phyloP scores from a whole-genome alignment of 257 asterid species.

The Oldenlandia corymbosa region DNA sequence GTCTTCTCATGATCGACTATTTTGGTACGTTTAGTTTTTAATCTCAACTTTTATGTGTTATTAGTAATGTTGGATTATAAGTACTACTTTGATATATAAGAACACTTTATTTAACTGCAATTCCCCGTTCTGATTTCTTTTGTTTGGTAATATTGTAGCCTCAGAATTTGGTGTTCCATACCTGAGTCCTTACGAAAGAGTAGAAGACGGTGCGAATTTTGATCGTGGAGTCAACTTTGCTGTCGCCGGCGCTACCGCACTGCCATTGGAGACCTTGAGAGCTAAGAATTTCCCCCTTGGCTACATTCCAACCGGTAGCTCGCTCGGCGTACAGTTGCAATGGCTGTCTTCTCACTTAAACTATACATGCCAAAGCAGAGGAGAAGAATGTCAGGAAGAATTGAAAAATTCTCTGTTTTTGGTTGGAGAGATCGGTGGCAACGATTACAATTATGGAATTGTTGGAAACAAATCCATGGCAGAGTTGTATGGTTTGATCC shows the following conservation, averaged over 20 bases:
- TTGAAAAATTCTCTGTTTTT: constrained; percentile 23
- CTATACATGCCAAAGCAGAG: neutral
- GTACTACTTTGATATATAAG: neutral
- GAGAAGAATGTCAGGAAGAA: constrained; percentile 16
- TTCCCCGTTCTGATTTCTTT: too few relatives aligned
- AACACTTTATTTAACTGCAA: too few relatives aligned
- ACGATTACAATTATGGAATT: constrained; percentile 27
- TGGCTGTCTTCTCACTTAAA: neutral
- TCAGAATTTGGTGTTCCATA: neutral
- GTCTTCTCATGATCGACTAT: constrained; percentile 6
- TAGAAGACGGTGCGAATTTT: neutral
- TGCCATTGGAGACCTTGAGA: neutral
- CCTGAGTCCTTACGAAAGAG: neutral
- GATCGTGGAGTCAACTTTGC: neutral
- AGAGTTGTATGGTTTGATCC: neutral
- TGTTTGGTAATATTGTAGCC: neutral
- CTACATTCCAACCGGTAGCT: neutral
- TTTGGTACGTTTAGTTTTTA: neutral
- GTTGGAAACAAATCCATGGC: neutral
- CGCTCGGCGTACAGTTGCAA: neutral
- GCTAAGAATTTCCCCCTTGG: neutral
- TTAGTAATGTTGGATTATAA: too few relatives aligned
- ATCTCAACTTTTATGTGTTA: too few relatives aligned
- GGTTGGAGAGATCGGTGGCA: constrained; percentile 36
- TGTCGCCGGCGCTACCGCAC: neutral